These are phyloP conservation scores for Wallacemonas collosoma DNA, from an alignment of 208 protist genomes.

Conservation along the genomic window DNA sequence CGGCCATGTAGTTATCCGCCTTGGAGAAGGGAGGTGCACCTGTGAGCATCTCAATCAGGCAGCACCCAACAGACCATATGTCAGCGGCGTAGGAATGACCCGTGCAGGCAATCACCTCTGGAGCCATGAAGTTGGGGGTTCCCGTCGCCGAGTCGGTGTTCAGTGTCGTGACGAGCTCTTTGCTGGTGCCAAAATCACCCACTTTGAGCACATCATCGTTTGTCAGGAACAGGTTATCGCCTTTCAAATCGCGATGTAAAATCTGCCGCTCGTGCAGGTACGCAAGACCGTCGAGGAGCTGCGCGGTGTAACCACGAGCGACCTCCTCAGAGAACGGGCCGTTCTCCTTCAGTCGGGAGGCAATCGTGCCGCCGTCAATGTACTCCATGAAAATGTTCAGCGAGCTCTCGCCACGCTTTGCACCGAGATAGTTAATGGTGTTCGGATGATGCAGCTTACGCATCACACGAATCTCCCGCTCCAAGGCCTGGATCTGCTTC, in stretches of 20 bases:
- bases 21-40: constrained; percentile 83
- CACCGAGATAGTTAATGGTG: constrained; percentile 90
- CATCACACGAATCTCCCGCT: constrained; percentile 93
- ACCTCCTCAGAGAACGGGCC: constrained; percentile 75
- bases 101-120: constrained; percentile 90
- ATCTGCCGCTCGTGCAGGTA: constrained; percentile 90
- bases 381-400: constrained; percentile 94
- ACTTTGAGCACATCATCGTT: constrained; percentile 79
- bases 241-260: constrained; percentile 92
- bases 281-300: constrained; percentile 85
- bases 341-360: constrained; percentile 43
- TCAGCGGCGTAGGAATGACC: constrained; percentile 90
- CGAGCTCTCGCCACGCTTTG: constrained; percentile 62
- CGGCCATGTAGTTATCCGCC: constrained; percentile 88
- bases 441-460: constrained; percentile 89
- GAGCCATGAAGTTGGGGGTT: constrained; percentile 94
- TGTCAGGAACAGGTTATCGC: constrained; percentile 91
- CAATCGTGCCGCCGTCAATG: constrained; percentile 86
- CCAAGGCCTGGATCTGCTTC: constrained; percentile 73
- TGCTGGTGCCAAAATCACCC: constrained; percentile 91
- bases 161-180: constrained; percentile 83
- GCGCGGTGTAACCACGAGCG: constrained; percentile 70
- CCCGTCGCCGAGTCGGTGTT: constrained; percentile 87
- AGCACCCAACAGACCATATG: constrained; percentile 93
- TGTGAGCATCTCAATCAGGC: constrained; percentile 91